Base-by-base conservation (phyloP, 768 basidiomycete species). In the Cystofilobasidium capitatum region DNA sequence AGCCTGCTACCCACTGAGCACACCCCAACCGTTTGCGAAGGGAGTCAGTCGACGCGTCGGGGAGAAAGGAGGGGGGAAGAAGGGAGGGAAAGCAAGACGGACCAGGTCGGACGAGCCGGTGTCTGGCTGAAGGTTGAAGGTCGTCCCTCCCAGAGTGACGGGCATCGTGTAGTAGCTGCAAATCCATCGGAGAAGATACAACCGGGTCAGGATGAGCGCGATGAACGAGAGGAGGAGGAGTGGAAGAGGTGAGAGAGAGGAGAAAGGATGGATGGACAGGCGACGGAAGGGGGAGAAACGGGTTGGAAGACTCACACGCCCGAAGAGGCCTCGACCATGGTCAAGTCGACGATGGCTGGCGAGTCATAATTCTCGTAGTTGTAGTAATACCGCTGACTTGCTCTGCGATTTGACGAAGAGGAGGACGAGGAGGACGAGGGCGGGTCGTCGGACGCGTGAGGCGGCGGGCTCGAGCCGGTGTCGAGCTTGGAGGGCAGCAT, bases 101-200 rank as follows among this genome's bases (percentile, higher is more conserved):
- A 68, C 66, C 24, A 66, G 58, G 36, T 68, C 66, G 0, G 66
- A 68, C 4, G 66, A 68, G 35, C 66, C 66, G 3, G 66, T 68
- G 51, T 68, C 66, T 3, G 61, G 29, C 24, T 62, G 61, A 22
- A 68, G 59, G 1, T 31, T 31, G 33, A 44, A 68, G 12, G 42
- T 35, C 14, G 35, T 58, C 1, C 54, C 66, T 55, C 66, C 66
- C 29, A 68, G 26, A 16, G 37, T 39, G 40, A 68, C 60, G 22
- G 66, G 66, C 36, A 68, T 26, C 26, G 66, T 62, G 35, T 68
- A 63, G 55, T 68, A 68, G 10, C 66, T 68, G 39, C 24, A 24
- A 17, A 29, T n/a, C 13, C 8, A 57, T 57, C 20, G 35, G 35
- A 60, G 37, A 39, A 9, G 35, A 37, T 36, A 3, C 4, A 60